These are phyloP conservation scores for Bryoerythrophyllum caledonicum DNA, from an alignment of 225 moss, liverwort and hornwort species.

Conservation along the genomic window DNA sequence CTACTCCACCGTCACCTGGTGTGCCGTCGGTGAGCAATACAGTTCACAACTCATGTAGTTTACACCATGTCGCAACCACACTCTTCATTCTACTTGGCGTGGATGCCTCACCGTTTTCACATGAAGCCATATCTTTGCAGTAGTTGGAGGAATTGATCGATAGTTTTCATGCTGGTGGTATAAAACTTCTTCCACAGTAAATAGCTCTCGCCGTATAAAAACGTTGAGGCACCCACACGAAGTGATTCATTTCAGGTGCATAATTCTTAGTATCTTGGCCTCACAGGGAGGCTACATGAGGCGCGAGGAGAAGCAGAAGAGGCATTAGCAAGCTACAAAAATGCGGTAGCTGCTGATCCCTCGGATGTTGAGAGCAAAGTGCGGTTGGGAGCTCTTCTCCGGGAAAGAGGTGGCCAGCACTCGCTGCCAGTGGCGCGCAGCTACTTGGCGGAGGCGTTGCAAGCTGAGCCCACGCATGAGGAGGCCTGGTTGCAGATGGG, in stretches of 20 bases:
- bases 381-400: conserved; percentile 73
- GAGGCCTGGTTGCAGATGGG: conserved; percentile 91
- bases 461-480: conserved; percentile 86
- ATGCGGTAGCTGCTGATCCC: conserved; percentile 76
- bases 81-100: neutral
- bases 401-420: conserved; percentile 65
- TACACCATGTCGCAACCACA: neutral
- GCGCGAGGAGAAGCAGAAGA: conserved; percentile 73
- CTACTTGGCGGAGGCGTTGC: conserved; percentile 92
- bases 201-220: no score
- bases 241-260: neutral
- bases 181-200: no score
- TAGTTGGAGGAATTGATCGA: no score
- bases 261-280: neutral
- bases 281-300: conserved; percentile 69
- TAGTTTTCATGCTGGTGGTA: no score
- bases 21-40: conserved; percentile 62
- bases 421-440: conserved; percentile 87
- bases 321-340: conserved; percentile 85
- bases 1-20: conserved; percentile 77
- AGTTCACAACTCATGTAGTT: neutral
- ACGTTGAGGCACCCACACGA: no score
- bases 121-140: no score
- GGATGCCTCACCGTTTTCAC: no score
- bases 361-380: conserved; percentile 86